Evolutionary conservation across 2,329 filamentous ascomycete genomes (phyloP).

Genomic region (Ophiocordyceps camponoti-leonardi): DNA sequence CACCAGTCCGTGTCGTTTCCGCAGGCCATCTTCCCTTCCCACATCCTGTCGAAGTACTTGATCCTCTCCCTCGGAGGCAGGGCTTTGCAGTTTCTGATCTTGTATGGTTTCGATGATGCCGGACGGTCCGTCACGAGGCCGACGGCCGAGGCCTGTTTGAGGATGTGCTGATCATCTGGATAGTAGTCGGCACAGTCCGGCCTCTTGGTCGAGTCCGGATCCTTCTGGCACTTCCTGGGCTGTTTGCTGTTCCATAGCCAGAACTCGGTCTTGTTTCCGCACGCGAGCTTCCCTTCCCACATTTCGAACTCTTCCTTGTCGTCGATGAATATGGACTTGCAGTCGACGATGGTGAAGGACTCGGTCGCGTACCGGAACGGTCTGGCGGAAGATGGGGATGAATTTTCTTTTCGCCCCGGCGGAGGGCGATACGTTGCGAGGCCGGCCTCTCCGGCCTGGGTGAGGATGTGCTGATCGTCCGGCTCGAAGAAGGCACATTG

Average conservation of each 20-base stretch:
- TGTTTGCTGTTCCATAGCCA: not conserved
- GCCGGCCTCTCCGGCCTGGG: too few species aligned
- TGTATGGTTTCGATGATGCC: not conserved
- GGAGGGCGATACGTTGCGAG: too few species aligned
- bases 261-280: not conserved
- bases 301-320: not conserved
- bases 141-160: not conserved
- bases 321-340: too few species aligned
- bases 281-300: not conserved
- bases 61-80: not conserved
- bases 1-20: too few species aligned
- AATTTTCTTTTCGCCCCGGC: too few species aligned
- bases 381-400: too few species aligned
- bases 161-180: not conserved
- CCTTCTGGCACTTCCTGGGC: not conserved
- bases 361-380: too few species aligned
- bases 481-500: too few species aligned
- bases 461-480: too few species aligned
- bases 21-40: not conserved
- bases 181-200: not conserved
- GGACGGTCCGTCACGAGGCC: not conserved
- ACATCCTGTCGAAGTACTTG: not conserved
- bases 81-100: not conserved
- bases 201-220: not conserved
- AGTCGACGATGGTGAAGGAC: too few species aligned